Conservation (phyloP, 768 basidiomycete species). For the Tylopilus subfusipes region DNA sequence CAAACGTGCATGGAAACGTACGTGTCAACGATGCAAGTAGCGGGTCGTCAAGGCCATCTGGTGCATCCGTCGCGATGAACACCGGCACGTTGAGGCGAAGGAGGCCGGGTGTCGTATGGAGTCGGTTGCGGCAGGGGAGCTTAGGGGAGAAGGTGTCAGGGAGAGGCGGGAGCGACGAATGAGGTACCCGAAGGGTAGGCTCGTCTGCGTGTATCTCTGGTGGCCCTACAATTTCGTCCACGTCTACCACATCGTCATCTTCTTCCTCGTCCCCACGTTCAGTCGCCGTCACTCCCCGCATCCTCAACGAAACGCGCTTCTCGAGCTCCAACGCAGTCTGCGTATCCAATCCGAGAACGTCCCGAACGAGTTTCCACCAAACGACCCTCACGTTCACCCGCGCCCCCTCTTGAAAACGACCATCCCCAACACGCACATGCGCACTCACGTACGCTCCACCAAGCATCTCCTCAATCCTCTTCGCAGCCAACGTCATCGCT, state of each 20-base stretch:
- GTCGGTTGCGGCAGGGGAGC: conserved; percentile 37
- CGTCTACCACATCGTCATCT: background rate
- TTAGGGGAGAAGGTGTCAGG: conserved; percentile 11
- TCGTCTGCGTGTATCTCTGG: conserved; percentile 19
- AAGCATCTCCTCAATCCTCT: conserved; percentile 41
- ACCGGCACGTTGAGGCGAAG: conserved; percentile 52
- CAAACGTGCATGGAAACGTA: conserved; percentile 65
- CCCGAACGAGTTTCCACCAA: conserved; percentile 58
- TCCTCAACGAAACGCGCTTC: background rate
- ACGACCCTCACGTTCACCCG: conserved; percentile 41
- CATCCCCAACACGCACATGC: conserved; percentile 70
- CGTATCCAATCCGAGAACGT: conserved; percentile 41
- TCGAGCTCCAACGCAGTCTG: conserved; percentile 36
- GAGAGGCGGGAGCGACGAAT: conserved; percentile 27
- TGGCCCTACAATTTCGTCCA: conserved; percentile 8
- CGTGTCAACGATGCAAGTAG: conserved; percentile 42
- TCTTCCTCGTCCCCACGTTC: background rate
- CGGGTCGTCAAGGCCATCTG: conserved; percentile 38
- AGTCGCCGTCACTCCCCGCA: background rate
- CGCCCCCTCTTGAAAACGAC: conserved; percentile 48
- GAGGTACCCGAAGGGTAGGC: conserved; percentile 22
- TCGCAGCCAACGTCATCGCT: conserved; percentile 40
- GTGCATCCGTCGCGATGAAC: conserved; percentile 64
- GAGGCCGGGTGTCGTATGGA: conserved; percentile 35
- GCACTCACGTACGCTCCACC: conserved; percentile 54